A percentile compares a stretch with the other conserved stretches of the same genome.
phyloP scores from a whole-genome alignment of 2,329 filamentous ascomycete genomes.

The Ophiostoma angusticollis region DNA sequence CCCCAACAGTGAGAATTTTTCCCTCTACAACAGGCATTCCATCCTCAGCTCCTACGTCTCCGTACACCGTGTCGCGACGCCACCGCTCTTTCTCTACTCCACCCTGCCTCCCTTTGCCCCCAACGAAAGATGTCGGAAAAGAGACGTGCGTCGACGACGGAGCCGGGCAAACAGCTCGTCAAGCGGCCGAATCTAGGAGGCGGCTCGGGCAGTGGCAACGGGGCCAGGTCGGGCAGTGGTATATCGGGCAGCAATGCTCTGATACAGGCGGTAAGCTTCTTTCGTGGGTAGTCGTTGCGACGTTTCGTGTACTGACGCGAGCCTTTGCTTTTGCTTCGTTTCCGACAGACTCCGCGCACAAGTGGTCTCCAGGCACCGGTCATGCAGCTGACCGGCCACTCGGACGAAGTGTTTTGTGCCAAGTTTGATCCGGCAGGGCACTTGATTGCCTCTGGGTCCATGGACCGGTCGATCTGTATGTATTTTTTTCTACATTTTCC shows the following conservation, averaged over 20 bases:
- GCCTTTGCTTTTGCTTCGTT: no score
- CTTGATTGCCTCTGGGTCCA: conserved; percentile 83
- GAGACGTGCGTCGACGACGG: conserved; percentile 65
- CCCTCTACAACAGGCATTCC: no score
- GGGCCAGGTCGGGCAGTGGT: conserved; percentile 23
- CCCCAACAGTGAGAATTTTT: no score
- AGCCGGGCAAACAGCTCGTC: conserved; percentile 70
- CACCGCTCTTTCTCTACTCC: not conserved
- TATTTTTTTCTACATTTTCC: conserved; percentile 9
- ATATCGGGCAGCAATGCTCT: conserved; percentile 30
- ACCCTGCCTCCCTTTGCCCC: not conserved
- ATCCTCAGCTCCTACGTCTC: no score
- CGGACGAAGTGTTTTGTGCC: conserved; percentile 81
- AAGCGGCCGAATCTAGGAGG: conserved; percentile 69
- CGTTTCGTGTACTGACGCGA: no score
- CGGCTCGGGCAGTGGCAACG: conserved; percentile 38
- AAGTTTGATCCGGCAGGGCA: conserved; percentile 83
- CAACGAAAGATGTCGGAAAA: conserved; percentile 74
- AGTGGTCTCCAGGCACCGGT: conserved; percentile 79
- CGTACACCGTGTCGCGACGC: not conserved
- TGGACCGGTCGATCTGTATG: conserved; percentile 83
- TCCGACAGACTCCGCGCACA: conserved; percentile 63
- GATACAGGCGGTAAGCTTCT: conserved; percentile 36
- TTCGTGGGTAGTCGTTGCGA: no score
- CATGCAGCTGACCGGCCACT: conserved; percentile 77